Base-by-base conservation (phyloP, 345 rosid species). In the Zanthoxylum bungeanum region DNA sequence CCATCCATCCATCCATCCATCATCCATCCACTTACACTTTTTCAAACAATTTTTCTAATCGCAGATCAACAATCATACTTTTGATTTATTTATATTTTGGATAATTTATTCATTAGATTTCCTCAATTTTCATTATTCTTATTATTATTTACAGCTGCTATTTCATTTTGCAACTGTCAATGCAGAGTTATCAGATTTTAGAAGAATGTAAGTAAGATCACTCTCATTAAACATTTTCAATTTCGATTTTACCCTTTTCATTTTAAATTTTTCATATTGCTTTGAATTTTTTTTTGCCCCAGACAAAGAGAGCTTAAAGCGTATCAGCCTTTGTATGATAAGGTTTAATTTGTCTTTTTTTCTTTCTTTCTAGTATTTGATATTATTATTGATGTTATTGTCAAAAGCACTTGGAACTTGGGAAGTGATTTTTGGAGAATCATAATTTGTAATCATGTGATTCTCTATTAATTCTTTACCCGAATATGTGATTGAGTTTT, bases 201-300 rank as follows among this genome's bases (percentile, higher is more conserved):
- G 75, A 62, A 69, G 83, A 62, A 68, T 68, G 96, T 92, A 85
- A 71, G 96, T 92, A 85, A 71, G 83, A 64, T 64, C 67, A 49
- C 7, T 14, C 7, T 14, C 7, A 3, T n/a, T 5, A 42, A 58
- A n/a, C 7, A 10, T 9, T 22, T 72, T 21, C 10, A 9, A n/a
- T 60, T n/a, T 68, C 16, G 10, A 39, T 63, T 39, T 42, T 70
- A 9, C 27, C 33, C 19, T 39, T 2, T 70, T 72, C 2, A 39
- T 46, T 46, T 34, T 59, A 19, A 66, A 40, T 8, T 36, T 49
- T 30, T 64, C 40, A 28, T 65, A 66, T 7, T 63, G 52, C 51
- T 65, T 74, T 39, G 58, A 65, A 65, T 53, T 52, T 68, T 73
- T 7, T 50, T 50, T 63, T 40, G 52, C 70, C 72, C 44, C 84